Conservation (phyloP, 2,329 filamentous ascomycete genomes). For the Ceratocystis colombiana region DNA sequence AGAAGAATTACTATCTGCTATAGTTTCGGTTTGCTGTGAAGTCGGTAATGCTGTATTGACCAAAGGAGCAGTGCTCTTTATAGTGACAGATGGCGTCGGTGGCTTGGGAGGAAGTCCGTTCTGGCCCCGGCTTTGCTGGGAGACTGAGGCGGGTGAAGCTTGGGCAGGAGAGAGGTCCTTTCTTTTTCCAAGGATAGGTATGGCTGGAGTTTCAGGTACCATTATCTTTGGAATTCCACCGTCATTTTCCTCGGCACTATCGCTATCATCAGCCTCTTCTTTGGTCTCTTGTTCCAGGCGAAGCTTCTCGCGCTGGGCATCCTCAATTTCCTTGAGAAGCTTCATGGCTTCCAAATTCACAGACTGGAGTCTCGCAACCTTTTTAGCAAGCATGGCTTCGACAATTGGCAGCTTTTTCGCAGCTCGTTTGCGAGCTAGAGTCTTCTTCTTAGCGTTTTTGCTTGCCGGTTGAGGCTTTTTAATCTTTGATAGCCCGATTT, state of each 20-base stretch:
- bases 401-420: slow-evolving; percentile 31
- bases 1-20: slow-evolving; percentile 6
- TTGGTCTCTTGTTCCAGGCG: slow-evolving; percentile 8
- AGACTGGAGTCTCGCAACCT: slow-evolving; percentile 21
- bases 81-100: not conserved
- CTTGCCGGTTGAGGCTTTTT: not conserved
- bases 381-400: slow-evolving; percentile 32
- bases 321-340: slow-evolving; percentile 24
- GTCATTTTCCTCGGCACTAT: slow-evolving; percentile 3
- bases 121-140: not conserved
- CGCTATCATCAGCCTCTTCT: no score
- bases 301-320: slow-evolving; percentile 15
- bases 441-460: slow-evolving; percentile 9
- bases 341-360: slow-evolving; percentile 21
- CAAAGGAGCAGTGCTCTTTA: no score
- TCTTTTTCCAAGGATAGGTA: not conserved
- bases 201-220: not conserved
- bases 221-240: not conserved
- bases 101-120: not conserved
- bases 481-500: slow-evolving; percentile 2
- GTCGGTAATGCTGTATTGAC: no score
- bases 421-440: slow-evolving; percentile 26
- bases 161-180: not conserved
- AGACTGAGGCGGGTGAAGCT: slow-evolving; percentile 7
- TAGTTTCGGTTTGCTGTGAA: not conserved